Evolutionary conservation across 129 eudicot species (phyloP).

Genomic region (Arctium minus): DNA sequence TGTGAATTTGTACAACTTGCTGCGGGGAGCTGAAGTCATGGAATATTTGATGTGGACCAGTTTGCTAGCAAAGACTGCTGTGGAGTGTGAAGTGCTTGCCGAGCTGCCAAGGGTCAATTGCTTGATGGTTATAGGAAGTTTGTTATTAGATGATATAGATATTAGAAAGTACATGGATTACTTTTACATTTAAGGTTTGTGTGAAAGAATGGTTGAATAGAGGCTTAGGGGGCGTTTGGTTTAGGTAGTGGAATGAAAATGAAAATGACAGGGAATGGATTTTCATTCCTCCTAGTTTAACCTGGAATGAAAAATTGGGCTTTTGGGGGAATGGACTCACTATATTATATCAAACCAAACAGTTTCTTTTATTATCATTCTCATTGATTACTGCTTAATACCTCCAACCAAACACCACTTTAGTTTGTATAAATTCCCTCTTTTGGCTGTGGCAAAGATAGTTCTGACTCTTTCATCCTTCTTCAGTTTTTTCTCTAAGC

Average conservation of each 20-base stretch:
- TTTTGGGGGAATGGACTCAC: no score
- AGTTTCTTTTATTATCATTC: no score
- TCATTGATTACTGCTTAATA: no score
- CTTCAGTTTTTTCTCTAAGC: neutral
- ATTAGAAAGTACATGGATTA: neutral
- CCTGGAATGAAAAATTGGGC: no score
- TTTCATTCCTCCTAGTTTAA: no score
- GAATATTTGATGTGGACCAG: neutral
- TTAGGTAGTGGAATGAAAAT: no score
- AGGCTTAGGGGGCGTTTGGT: neutral
- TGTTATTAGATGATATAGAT: neutral
- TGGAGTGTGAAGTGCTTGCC: neutral
- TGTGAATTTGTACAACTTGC: neutral
- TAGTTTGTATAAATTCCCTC: neutral
- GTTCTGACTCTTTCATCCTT: neutral
- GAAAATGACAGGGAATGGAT: no score
- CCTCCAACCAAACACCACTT: no score
- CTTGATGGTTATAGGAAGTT: neutral
- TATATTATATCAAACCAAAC: no score
- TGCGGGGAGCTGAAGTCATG: neutral
- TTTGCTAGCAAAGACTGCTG: neutral
- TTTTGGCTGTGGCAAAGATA: neutral
- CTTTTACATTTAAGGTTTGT: neutral
- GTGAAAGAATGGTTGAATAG: neutral
- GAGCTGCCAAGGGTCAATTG: neutral